Percentiles rank a stretch among this genome's conserved stretches.
These are phyloP conservation scores for Backusella psychrophila DNA, from an alignment of 192 early-diverging fungal genomes.

Conservation along the genomic window DNA sequence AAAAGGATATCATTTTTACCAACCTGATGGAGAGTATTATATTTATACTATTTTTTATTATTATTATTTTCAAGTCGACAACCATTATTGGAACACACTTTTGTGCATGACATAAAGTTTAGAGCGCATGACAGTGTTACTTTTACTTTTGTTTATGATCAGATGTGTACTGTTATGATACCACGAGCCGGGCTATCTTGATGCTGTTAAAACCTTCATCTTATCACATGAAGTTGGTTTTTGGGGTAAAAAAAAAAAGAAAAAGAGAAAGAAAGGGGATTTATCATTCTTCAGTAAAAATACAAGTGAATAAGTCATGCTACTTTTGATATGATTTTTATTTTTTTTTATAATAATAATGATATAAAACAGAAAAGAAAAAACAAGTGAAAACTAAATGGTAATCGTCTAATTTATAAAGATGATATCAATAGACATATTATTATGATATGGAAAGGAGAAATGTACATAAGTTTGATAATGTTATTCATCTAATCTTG, in stretches of 20 bases:
- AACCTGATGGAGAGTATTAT: not conserved
- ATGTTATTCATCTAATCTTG: not conserved
- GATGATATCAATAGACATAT: not conserved
- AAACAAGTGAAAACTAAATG: not conserved
- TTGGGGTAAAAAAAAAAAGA: not conserved
- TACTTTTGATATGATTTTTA: not conserved
- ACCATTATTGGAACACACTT: not conserved
- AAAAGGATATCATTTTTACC: not conserved
- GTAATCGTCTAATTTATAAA: not conserved
- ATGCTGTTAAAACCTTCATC: not conserved
- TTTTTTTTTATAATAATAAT: slow-evolving; percentile 1
- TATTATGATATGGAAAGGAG: not conserved
- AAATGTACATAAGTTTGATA: slow-evolving; percentile 2
- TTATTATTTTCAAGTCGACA: not conserved
- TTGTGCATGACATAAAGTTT: not conserved
- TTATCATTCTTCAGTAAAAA: too few species aligned
- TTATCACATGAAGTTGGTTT: not conserved
- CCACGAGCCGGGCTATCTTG: not conserved
- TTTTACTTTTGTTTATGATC: not conserved
- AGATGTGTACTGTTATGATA: not conserved
- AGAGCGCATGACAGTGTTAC: not conserved
- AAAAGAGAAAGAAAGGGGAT: too few species aligned
- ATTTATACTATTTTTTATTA: not conserved
- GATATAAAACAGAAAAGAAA: not conserved
- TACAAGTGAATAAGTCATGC: not conserved